Evolutionary conservation across 176 grass and related monocot genomes (phyloP).

Genomic region (Aegilops tauschii): DNA sequence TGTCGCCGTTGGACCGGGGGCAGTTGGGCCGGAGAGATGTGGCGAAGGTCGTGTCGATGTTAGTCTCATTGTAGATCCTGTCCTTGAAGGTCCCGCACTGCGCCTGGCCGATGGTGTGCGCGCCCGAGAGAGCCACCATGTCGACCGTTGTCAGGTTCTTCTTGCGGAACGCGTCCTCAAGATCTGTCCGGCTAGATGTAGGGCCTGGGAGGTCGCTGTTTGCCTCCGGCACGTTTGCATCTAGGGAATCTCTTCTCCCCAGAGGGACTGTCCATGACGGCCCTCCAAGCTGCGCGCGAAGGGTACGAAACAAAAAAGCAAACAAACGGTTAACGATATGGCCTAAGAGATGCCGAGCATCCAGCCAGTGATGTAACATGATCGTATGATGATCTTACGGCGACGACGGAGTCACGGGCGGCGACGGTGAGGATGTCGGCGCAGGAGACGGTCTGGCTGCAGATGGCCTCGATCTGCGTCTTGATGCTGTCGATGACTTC

Average conservation of each 20-base stretch:
- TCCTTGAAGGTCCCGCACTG: conserved; percentile 38
- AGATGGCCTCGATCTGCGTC: conserved; percentile 53
- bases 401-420: conserved; percentile 63
- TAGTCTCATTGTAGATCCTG: conserved; percentile 40
- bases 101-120: conserved; percentile 29
- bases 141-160: background rate
- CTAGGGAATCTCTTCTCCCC: conserved; percentile 43
- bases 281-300: conserved; percentile 12
- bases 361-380: too few species aligned
- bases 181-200: background rate
- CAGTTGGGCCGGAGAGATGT: conserved; percentile 32
- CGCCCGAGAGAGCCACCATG: conserved; percentile 8
- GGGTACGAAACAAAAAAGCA: background rate
- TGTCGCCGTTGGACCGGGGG: background rate
- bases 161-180: background rate
- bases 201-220: background rate
- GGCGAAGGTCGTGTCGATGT: conserved; percentile 37
- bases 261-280: conserved; percentile 39
- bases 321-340: background rate
- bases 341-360: too few species aligned
- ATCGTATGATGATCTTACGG: conserved; percentile 11
- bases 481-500: conserved; percentile 55
- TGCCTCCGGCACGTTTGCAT: background rate
- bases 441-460: conserved; percentile 58
- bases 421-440: conserved; percentile 83